Evolutionary conservation across 768 basidiomycete species (phyloP), one percentile per base, ranked within the genome.

Genomic region (Pulveroboletus frians): DNA sequence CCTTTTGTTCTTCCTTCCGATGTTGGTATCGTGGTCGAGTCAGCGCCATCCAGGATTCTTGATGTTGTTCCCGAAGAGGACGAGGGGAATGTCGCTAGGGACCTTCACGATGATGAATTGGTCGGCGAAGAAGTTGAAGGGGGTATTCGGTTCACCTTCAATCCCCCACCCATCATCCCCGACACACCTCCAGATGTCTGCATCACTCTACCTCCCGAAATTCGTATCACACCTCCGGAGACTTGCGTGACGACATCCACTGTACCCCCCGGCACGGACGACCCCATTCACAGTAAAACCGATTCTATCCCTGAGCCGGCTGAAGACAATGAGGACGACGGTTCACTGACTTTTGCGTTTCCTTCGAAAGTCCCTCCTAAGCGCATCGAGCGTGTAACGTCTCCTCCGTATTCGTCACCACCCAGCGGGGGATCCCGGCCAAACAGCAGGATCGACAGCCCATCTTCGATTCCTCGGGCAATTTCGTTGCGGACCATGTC

Each of bases 101-200:
- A 63, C 17, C 57, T 59, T 5, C 71, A 75, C 13, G 71, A 71
- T 21, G 76, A 76, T 13, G 76, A 79, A 37, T 75, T 81, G 56
- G 73, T 80, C 47, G 83, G 81, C 27, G 79, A 84, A 51, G 67
- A 63, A 48, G 77, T 79, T 37, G 79, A 76, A 43, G 75, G 82
- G 27, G 88, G 87, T 5, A 85, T 90, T 61, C 80, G 76, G 52
- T 88, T 89, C 56, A 84, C 76, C 3, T 88, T 89, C 53, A 80
- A 78, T 3, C 78, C 82, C 17, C 83, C 87, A n/a, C 68, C 64
- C 36, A 53, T 57, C 37, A 56, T 58, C 50, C 54, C 49, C 54
- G 56, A 62, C 31, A 60, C 67, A 18, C 59, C 70, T 7, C 51
- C 57, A 8, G 52, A 57, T 3, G 27, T 53, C 49, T 61, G 51